A percentile compares a stretch with the other conserved stretches of the same genome.
Evolutionary conservation across 495 filamentous ascomycete genomes (phyloP).

Genomic region (Peziza echinospora): DNA sequence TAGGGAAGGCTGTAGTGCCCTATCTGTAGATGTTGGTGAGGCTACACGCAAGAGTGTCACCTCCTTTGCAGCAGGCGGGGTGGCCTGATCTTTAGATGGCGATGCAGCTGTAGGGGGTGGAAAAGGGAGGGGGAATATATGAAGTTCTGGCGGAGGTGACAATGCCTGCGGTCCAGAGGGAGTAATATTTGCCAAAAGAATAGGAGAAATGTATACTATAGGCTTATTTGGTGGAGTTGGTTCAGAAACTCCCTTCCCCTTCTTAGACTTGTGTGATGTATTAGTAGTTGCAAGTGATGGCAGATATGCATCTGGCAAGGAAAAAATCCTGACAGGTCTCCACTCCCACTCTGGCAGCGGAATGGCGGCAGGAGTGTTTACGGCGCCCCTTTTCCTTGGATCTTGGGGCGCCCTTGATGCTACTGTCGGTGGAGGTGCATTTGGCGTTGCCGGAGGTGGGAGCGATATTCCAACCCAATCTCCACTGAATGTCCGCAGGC

Average conservation of each 20-base stretch:
- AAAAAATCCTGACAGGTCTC: conserved; percentile 69
- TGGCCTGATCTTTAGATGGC: no score
- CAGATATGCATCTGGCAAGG: conserved; percentile 45
- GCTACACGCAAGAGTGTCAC: conserved; percentile 77
- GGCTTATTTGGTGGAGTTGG: conserved; percentile 21
- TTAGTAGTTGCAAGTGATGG: background rate
- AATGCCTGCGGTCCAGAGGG: conserved; percentile 5
- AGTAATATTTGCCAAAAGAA: conserved; percentile 59
- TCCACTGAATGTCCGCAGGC: conserved; percentile 84
- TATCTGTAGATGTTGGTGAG: conserved; percentile 68
- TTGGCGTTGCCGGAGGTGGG: conserved; percentile 32
- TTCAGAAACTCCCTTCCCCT: conserved; percentile 1
- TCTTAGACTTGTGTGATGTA: conserved; percentile 20
- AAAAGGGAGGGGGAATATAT: conserved; percentile 52
- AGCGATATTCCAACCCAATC: conserved; percentile 82
- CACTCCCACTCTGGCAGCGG: conserved; percentile 23
- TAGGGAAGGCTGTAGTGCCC: conserved; percentile 57
- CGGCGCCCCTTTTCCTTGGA: conserved; percentile 3
- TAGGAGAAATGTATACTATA: conserved; percentile 58
- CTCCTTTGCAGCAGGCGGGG: conserved; percentile 71
- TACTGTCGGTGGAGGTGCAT: conserved; percentile 1
- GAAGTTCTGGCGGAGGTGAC: conserved; percentile 32
- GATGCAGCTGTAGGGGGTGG: conserved; percentile 25
- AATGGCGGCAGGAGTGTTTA: no score
- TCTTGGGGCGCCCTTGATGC: conserved; percentile 9